Evolutionary conservation across 768 basidiomycete species (phyloP), one percentile per base, ranked within the genome.

Genomic region (Amanita brunnescens): DNA sequence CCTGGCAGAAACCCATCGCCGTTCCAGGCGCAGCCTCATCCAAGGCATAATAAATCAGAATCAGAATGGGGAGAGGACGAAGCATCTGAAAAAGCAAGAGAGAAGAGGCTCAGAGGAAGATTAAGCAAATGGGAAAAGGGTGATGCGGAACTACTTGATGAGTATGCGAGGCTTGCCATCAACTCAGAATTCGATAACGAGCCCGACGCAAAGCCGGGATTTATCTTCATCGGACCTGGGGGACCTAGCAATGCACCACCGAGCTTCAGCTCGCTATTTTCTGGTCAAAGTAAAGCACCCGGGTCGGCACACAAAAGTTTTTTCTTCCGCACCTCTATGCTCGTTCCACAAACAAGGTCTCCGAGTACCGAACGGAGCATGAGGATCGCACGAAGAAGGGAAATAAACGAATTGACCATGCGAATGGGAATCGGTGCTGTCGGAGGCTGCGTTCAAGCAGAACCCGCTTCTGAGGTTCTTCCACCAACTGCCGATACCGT

Each of bases 351-450:
- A 14, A 61, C 66, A 2, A 79, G 90, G 10, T 81, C 83, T 9
- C 61, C 71, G 23, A 56, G 60, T 2, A 65, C 69, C 9, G 90
- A 92, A 61, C 73, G 71, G 39, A 64, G 69, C 6, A 76, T 71
- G 45, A 78, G 90, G 41, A 71, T 83, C 54, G 67, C 69, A 3
- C 71, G 90, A 32, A 72, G 90, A 52, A 71, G 79, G 51, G 84
- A 91, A 57, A 79, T 90, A 49, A 92, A 92, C 62, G 83, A 88
- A 59, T 67, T 92, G 40, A 82, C 79, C 0, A 85, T 89, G 74
- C 79, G 87, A n/a, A 88, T 90, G 81, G 90, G 80, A 5, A 73
- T 91, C 33, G 86, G 85, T 30, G 77, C 78, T 0, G 74, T 89
- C 6, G 90, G 90, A 8, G 91, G 90, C 9, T 59, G 70, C 6